A percentile compares a stretch with the other conserved stretches of the same genome.
Evolutionary conservation across 2,329 filamentous ascomycete species (phyloP).

Genomic region (Sporothrix pallida): DNA sequence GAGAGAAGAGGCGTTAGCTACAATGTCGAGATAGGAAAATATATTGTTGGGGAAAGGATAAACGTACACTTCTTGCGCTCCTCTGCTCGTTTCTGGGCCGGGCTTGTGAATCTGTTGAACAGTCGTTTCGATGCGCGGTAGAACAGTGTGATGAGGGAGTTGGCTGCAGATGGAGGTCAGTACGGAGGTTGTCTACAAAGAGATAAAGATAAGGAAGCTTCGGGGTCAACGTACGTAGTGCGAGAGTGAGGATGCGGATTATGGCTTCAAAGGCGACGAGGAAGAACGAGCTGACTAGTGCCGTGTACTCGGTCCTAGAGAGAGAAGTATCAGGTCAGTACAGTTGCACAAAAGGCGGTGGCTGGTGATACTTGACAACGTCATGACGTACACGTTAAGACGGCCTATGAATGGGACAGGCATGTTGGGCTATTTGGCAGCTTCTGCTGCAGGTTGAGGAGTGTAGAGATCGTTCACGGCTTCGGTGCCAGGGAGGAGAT

Average conservation of each 20-base stretch:
- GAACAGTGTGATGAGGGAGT: conserved; percentile 78
- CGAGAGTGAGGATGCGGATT: conserved; percentile 84
- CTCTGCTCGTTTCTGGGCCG: conserved; percentile 70
- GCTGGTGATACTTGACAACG: not conserved
- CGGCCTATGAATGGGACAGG: conserved; percentile 60
- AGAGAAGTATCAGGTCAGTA: conserved; percentile 28
- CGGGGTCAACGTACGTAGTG: conserved; percentile 69
- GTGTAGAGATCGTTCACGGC: not conserved
- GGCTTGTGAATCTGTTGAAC: conserved; percentile 79
- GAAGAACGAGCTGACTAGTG: conserved; percentile 80
- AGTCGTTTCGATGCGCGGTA: conserved; percentile 81
- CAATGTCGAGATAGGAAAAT: conserved; percentile 49
- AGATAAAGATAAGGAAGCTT: not conserved
- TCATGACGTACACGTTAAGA: conserved; percentile 55
- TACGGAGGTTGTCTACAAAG: not conserved
- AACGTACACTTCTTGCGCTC: conserved; percentile 67
- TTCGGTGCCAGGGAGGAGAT: not conserved
- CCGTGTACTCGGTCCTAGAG: conserved; percentile 80
- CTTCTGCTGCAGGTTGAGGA: not conserved
- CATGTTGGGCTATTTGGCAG: conserved; percentile 47
- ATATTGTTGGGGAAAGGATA: no score
- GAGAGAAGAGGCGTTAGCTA: conserved; percentile 40
- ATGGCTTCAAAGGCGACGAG: conserved; percentile 82
- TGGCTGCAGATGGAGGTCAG: conserved; percentile 60
- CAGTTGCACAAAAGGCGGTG: conserved; percentile 17